Conservation (phyloP, 345 rosid genomes). For the Cardiospermum halicacabum region DNA sequence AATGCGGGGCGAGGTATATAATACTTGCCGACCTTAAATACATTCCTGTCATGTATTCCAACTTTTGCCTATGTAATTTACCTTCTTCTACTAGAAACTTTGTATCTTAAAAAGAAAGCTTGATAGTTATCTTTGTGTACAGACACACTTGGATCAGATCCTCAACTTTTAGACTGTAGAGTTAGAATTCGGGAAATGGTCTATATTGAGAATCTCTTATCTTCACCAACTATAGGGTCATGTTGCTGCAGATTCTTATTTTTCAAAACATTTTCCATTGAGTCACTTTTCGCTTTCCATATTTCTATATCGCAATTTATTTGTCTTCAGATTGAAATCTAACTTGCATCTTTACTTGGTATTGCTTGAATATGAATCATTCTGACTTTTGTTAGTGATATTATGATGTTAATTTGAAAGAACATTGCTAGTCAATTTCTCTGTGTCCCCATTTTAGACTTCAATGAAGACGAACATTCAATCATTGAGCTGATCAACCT, state of each 20-base stretch:
- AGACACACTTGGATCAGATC: neutral
- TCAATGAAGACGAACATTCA: neutral
- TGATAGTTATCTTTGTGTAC: neutral
- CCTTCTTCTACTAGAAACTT: neutral
- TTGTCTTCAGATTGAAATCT: too few species aligned
- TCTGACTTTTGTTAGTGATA: neutral
- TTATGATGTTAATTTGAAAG: neutral
- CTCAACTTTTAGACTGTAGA: neutral
- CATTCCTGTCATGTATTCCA: too few species aligned
- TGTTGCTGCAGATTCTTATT: neutral
- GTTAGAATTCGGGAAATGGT: neutral
- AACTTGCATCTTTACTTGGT: neutral
- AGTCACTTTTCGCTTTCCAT: too few species aligned
- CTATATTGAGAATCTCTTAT: neutral
- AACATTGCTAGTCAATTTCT: neutral
- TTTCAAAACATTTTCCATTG: too few species aligned
- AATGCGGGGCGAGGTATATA: slow-evolving; percentile 89
- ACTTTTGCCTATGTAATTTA: neutral
- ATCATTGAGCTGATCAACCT: too few species aligned
- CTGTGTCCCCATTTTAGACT: neutral
- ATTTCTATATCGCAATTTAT: too few species aligned
- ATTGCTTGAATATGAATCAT: neutral
- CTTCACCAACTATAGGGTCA: neutral
- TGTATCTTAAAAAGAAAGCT: neutral
- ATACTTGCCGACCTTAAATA: slow-evolving; percentile 35